Base-by-base conservation (phyloP, 179 eudicot genomes). In the Sideroxylon spinosum region DNA sequence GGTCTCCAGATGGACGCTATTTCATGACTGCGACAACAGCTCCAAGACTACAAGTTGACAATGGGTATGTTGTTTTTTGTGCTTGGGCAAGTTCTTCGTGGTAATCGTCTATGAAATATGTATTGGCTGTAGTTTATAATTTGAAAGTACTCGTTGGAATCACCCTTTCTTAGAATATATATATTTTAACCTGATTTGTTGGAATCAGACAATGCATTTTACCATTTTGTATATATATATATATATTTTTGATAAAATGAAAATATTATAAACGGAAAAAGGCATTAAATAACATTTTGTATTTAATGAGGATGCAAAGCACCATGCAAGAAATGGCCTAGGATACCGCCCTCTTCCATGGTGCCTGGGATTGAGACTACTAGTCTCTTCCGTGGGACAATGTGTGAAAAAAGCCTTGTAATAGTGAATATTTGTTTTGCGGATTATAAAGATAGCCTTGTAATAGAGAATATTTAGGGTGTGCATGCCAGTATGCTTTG, bases 21-120 rank as follows among this genome's bases (percentile, higher is more conserved):
- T 93, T 95, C 82, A 78, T 95, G 99, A 93, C 97, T 80, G 95
- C 99, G 60, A 88, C 99, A 66, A 95, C 98, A 61, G 98, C 99
- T 75, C 99, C 99, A 52, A 86, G 99, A 78, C 90, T 91, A 78
- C 98, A 93, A 89, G 88, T 95, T 77, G 99, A 95, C 83, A 95
- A 95, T 83, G 95, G 95, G 99, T 95, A 91, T 81, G 88, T 71
- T 72, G 12, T 68, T 55, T 52, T 22, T 72, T 76, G 19, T 65
- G 68, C 60, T 73, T 69, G 48, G 69, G 37, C 26, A 61, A 71
- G 46, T 25, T 29, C 37, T 49, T 59, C 50, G 12, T 13, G 29
- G 10, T 48, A 23, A 59, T 66, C 7, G 52, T 56, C 63, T 37
- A 26, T 63, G 20, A 66, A 66, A 28, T 66, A 4, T 28, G 19